Percentiles rank a stretch among this genome's conserved stretches.
Conservation (phyloP, 805 yeast species). For the Schwanniomyces yamadae region DNA sequence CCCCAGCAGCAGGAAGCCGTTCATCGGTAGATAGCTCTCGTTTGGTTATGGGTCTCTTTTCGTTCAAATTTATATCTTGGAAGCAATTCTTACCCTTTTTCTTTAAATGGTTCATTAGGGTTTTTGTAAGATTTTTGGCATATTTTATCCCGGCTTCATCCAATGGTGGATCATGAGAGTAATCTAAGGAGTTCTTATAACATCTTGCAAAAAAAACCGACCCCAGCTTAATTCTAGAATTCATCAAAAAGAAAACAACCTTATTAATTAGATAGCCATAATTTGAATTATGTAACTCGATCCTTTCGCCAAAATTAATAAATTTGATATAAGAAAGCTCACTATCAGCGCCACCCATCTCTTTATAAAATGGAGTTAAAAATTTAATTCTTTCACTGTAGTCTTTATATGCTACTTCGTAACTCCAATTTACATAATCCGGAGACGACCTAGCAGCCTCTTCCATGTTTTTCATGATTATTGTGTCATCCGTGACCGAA, state of each 20-base stretch:
- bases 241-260: conserved; percentile 89
- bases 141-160: conserved; percentile 71
- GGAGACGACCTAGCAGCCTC: conserved; percentile 84
- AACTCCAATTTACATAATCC: conserved; percentile 78
- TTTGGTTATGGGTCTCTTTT: conserved; percentile 6
- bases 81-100: conserved; percentile 33
- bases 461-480: conserved; percentile 70
- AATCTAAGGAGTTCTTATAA: conserved; percentile 53
- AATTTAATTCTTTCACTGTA: conserved; percentile 69
- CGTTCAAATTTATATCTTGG: conserved; percentile 8
- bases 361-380: conserved; percentile 70
- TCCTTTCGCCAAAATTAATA: conserved; percentile 84
- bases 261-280: conserved; percentile 88
- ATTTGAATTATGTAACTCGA: conserved; percentile 75
- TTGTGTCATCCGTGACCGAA: conserved; percentile 66
- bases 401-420: conserved; percentile 70
- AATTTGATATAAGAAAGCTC: conserved; percentile 74
- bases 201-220: conserved; percentile 92
- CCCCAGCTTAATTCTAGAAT: conserved; percentile 82
- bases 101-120: conserved; percentile 46
- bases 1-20: conserved; percentile 45
- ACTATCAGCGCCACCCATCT: conserved; percentile 52
- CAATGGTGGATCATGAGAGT: conserved; percentile 77
- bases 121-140: conserved; percentile 60
- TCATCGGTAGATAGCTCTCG: conserved; percentile 30